Evolutionary conservation across 1,284 basidiomycete species (phyloP).

Genomic region (Xerocomus cyaneibrunnescens): DNA sequence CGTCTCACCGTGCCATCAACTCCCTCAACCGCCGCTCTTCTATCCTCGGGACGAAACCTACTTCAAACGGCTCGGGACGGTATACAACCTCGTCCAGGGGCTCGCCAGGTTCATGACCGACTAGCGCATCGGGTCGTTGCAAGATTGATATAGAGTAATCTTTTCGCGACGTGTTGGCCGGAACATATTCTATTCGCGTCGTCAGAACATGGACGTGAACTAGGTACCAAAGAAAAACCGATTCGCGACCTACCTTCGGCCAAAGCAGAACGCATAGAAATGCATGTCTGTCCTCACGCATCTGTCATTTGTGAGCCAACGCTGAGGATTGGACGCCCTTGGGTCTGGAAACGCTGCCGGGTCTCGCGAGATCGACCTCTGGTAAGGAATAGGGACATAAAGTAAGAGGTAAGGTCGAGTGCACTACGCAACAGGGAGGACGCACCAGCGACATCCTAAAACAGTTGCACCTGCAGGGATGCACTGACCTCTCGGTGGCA

Average conservation of each 20-base stretch:
- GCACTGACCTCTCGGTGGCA: conserved; percentile 12
- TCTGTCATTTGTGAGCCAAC: conserved; percentile 38
- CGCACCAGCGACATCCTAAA: conserved; percentile 17
- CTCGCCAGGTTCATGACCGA: too few species aligned
- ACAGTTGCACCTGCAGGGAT: conserved; percentile 16
- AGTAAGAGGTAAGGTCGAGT: not conserved
- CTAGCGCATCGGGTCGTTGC: too few species aligned
- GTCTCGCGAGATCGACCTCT: conserved; percentile 15
- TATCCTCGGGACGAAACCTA: too few species aligned
- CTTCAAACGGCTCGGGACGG: too few species aligned
- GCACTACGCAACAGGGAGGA: not conserved
- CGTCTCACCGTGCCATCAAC: too few species aligned
- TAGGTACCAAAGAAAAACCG: not conserved
- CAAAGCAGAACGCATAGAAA: conserved; percentile 39
- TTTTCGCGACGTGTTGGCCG: too few species aligned
- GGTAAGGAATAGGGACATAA: not conserved
- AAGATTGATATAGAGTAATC: too few species aligned
- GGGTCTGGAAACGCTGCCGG: conserved; percentile 27
- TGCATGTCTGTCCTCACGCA: conserved; percentile 30
- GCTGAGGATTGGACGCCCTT: conserved; percentile 36
- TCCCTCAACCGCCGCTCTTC: too few species aligned
- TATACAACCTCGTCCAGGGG: too few species aligned
- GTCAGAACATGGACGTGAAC: too few species aligned
- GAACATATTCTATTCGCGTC: conserved; percentile 11
- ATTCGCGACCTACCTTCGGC: conserved; percentile 31